These are phyloP conservation scores for Dendrostoma leiphaemia DNA, from an alignment of 2,329 filamentous ascomycete genomes.

Conservation along the genomic window DNA sequence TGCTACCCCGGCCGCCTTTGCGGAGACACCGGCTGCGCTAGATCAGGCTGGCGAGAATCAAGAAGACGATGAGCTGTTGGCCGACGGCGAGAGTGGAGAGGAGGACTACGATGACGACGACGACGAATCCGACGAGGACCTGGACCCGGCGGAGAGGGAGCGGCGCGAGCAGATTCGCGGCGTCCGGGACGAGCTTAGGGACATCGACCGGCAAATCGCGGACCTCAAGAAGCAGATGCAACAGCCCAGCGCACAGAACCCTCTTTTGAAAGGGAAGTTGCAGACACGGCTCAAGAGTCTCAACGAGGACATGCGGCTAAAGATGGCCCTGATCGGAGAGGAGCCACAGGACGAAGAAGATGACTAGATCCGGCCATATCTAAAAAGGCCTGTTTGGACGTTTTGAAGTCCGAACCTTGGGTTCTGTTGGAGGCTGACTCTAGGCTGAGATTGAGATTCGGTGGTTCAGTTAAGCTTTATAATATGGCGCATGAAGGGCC, in stretches of 20 bases:
- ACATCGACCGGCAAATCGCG: slow-evolving; percentile 50
- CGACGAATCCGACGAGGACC: slow-evolving; percentile 51
- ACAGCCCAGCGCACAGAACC: slow-evolving; percentile 44
- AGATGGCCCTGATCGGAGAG: slow-evolving; percentile 34
- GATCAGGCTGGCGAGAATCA: slow-evolving; percentile 44
- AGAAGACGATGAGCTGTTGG: slow-evolving; percentile 38
- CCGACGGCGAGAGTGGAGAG: slow-evolving; percentile 39
- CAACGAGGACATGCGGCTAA: slow-evolving; percentile 38
- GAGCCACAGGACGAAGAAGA: slow-evolving; percentile 29
- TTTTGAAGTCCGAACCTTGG: background rate
- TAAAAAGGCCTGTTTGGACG: background rate
- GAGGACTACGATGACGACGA: slow-evolving; percentile 48
- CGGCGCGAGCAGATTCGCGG: slow-evolving; percentile 50
- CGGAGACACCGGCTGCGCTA: slow-evolving; percentile 41
- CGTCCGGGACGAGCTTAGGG: slow-evolving; percentile 53
- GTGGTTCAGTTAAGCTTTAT: background rate
- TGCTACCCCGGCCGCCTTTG: slow-evolving; percentile 31
- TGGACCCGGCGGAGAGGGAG: slow-evolving; percentile 52
- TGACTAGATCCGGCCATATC: background rate
- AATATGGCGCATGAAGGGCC: background rate
- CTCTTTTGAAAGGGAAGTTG: slow-evolving; percentile 49
- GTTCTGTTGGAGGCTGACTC: background rate
- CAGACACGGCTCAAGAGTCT: slow-evolving; percentile 46
- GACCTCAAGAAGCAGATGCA: slow-evolving; percentile 43
- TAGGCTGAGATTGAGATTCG: background rate